Evolutionary conservation across 495 filamentous ascomycete species (phyloP).

Genomic region (Oleoguttula mirabilis): DNA sequence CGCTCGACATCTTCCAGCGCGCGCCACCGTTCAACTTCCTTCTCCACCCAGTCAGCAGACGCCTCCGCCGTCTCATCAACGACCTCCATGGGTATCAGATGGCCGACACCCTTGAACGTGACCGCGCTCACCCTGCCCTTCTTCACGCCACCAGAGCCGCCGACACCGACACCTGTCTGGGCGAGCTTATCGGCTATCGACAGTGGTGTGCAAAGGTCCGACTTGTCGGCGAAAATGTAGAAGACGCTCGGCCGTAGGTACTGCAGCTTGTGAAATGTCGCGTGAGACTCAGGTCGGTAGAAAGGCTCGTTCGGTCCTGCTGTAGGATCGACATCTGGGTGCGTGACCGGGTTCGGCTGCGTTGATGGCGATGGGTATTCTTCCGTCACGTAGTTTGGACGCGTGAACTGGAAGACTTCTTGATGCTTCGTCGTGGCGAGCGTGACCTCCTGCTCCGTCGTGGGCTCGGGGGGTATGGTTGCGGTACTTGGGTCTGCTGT

Average conservation of each 20-base stretch:
- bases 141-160: constrained; percentile 54
- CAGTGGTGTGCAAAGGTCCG: constrained; percentile 46
- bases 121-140: constrained; percentile 61
- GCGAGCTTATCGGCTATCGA: constrained; percentile 45
- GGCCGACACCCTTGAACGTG: constrained; percentile 54
- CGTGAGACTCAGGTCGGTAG: constrained; percentile 60
- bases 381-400: constrained; percentile 20
- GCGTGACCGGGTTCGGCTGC: constrained; percentile 28
- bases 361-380: constrained; percentile 22
- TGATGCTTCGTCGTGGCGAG: constrained; percentile 31
- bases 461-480: constrained; percentile 15
- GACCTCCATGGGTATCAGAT: constrained; percentile 53
- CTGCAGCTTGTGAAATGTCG: constrained; percentile 52
- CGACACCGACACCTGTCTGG: constrained; percentile 49
- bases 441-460: constrained; percentile 26
- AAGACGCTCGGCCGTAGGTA: constrained; percentile 64
- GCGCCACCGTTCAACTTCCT: constrained; percentile 17
- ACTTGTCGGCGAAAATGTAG: constrained; percentile 63
- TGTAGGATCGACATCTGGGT: constrained; percentile 26
- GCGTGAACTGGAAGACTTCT: constrained; percentile 34
- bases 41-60: constrained; percentile 24
- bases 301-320: constrained; percentile 42
- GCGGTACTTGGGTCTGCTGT: constrained; percentile 18
- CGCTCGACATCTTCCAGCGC: constrained; percentile 13
- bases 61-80: constrained; percentile 14